Base-by-base conservation (phyloP, 225 moss, liverwort and hornwort species). In the Neckera pumila region DNA sequence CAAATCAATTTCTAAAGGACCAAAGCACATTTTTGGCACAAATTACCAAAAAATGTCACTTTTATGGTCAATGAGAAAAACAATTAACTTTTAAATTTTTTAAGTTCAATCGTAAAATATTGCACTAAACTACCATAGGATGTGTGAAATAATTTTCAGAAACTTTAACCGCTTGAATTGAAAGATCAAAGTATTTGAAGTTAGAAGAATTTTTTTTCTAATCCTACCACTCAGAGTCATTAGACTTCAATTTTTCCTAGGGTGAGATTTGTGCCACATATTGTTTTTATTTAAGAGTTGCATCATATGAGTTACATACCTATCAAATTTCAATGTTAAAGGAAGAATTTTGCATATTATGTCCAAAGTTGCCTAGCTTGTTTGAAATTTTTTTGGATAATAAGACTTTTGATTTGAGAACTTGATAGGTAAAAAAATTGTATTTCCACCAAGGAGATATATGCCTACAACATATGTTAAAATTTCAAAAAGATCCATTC, bases 131-230 rank as follows among this genome's bases (percentile, higher is more conserved):
- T 17, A 73, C 9, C 3, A 30, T 10, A 45, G 17, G 4, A 28
- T 30, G 10, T 45, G 1, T 28, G 3, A 17, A 17, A 43, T 1
- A 3, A 17, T 28, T 73, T 45, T 9, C 0, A 66, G 1, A 73
- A 73, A 3, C 17, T 73, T 45, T 43, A 1, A 14, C 0, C 0
- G 0, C 3, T 0, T 0, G 6, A 27, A 16, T 43, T 16, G 4
- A 42, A 43, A 43, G 15, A 27, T 43, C 16, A 15, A 9, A 71
- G 25, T 4, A 27, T 15, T 71, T 26, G 26, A 26, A 59, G 11
- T 59, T 59, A 25, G 59, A 59, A 59, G 11, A 59, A 59, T 11
- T 66, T 20, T 66, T 65, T 9, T 0, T 3, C 5, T 10, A 34
- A 45, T 0, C 19, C 1, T 20, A 5, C 9, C 1, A 9, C 0